Evolutionary conservation across 2,329 filamentous ascomycete genomes (phyloP), one percentile per base, ranked within the genome.

Genomic region (Cryoendolithus antarcticus): DNA sequence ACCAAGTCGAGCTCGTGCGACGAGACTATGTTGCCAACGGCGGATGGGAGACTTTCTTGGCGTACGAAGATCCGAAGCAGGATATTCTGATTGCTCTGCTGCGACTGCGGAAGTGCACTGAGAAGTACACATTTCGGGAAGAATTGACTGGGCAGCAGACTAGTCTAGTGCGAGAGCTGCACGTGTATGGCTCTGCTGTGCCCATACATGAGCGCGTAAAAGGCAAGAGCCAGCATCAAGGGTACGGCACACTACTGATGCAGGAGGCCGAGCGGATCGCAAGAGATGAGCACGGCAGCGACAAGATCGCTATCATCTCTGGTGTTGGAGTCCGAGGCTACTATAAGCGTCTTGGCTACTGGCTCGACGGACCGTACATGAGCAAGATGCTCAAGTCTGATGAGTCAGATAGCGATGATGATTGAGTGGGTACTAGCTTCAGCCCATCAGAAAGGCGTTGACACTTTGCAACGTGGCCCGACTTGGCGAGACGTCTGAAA

Each of bases 61-160:
- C 91, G 1, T 98, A 98, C 56, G 91, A 98, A 59, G 91, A 98
- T 51, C 89, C 91, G 1, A 95, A 95, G 67, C 91, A 98, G 60
- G 91, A 98, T 59, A 98, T 98, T 41, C 69, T 98, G 3, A 93
- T 98, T 42, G 93, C 84, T 1, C 67, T 98, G 29, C 71, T 98
- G 41, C 79, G 91, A 11, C 65, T 98, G 47, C 75, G 91, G 48
- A 93, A 93, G 65, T 98, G 93, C 61, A 88, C 82, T 1, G 73
- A 80, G 50, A 89, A 84, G 53, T 86, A 95, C 62, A 96, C 91
- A 0, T 98, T 89, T 67, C 78, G 93, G 13, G 76, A 82, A 34
- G 91, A 98, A 60, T 74, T 98, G 30, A 78, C 71, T 0, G 79
- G 77, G 2, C 89, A 96, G 64, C 85, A 83, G 35, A 93, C 86